These are phyloP conservation scores for Eucalyptus paniculata DNA, from an alignment of 345 rosid species.

Conservation along the genomic window DNA sequence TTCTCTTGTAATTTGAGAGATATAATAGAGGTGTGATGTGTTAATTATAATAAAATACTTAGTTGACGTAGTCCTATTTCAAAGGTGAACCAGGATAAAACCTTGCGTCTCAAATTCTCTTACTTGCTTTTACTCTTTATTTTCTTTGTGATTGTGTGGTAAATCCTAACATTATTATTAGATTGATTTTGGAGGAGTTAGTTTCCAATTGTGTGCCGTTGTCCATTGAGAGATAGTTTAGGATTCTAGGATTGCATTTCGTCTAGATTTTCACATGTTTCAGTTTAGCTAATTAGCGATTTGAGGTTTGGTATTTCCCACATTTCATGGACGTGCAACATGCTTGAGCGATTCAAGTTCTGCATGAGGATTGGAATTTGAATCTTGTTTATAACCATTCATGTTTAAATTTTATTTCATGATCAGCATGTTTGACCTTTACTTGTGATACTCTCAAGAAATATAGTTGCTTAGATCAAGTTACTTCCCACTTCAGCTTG, in stretches of 20 bases:
- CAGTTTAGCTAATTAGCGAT: not conserved
- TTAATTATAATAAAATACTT: not conserved
- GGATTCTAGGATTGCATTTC: not conserved
- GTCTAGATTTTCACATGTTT: not conserved
- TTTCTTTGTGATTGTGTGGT: not conserved
- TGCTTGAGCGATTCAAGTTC: not conserved
- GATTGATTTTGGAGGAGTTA: not conserved
- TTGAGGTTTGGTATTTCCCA: not conserved
- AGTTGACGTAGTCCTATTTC: not conserved
- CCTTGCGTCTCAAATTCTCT: not conserved
- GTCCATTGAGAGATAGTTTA: not conserved
- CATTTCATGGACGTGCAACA: not conserved
- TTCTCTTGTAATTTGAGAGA: not conserved
- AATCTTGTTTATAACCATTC: not conserved
- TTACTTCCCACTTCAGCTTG: not conserved
- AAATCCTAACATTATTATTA: not conserved
- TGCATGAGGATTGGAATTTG: not conserved
- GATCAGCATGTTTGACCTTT: not conserved
- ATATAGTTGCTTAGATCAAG: not conserved
- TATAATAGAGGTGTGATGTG: accelerated
- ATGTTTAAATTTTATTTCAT: not conserved
- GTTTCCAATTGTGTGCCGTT: not conserved
- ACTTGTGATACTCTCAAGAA: not conserved
- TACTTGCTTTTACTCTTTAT: not conserved
- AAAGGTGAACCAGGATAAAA: not conserved